Percentiles rank a stretch among this genome's conserved stretches.
Evolutionary conservation across 1,139 yeast genomes (phyloP).

Genomic region (Taphrina confusa): DNA sequence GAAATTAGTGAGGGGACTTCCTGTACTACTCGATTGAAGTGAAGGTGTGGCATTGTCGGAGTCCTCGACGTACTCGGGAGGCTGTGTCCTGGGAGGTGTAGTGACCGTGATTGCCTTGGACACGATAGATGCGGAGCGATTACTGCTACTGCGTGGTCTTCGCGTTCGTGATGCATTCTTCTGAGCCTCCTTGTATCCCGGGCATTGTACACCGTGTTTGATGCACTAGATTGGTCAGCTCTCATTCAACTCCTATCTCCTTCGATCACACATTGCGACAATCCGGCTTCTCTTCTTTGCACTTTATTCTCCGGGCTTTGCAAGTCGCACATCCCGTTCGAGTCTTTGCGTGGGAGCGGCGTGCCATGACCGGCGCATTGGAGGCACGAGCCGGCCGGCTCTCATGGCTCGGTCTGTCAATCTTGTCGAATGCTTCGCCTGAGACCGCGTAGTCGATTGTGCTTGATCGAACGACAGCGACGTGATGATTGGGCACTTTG

Average conservation of each 20-base stretch:
- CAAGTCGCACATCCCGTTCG: conserved; percentile 32
- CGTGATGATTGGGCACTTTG: too few relatives aligned
- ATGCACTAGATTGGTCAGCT: conserved; percentile 8
- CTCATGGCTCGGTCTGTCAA: too few relatives aligned
- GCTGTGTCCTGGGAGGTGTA: conserved; percentile 5
- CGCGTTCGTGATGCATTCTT: background rate
- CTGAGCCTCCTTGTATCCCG: conserved; percentile 28
- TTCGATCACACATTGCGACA: conserved; percentile 33
- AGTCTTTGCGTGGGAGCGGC: conserved; percentile 32
- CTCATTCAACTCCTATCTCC: too few relatives aligned
- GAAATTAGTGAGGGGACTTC: background rate
- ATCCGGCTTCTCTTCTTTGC: conserved; percentile 28
- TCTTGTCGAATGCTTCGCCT: too few relatives aligned
- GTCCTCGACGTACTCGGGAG: conserved; percentile 1
- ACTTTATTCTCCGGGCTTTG: conserved; percentile 29
- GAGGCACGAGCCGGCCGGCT: background rate
- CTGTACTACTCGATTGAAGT: background rate
- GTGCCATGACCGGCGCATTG: conserved; percentile 8
- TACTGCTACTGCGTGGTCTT: conserved; percentile 1
- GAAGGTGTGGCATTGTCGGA: background rate
- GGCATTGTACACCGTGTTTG: conserved; percentile 30
- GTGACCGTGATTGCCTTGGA: background rate
- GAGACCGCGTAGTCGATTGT: too few relatives aligned
- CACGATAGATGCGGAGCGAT: background rate
- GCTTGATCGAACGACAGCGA: too few relatives aligned